phyloP scores from a whole-genome alignment of 352 stramenopile genomes.

The Sclerospora graminicola region DNA sequence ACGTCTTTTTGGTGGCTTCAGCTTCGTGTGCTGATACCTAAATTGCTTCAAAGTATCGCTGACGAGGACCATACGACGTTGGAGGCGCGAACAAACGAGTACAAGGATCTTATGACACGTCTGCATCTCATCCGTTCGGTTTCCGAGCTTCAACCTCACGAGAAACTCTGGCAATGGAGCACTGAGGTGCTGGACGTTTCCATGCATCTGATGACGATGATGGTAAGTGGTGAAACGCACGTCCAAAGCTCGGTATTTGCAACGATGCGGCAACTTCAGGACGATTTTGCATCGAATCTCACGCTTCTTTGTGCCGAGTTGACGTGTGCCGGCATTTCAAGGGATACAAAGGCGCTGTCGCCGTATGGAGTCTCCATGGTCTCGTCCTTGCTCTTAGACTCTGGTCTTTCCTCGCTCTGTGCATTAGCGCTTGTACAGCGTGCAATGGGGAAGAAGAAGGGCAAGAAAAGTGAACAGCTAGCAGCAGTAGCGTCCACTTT shows the following conservation, averaged over 20 bases:
- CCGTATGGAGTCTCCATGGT: slow-evolving; percentile 40
- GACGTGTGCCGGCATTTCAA: slow-evolving; percentile 4
- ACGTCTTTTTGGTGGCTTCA: slow-evolving; percentile 54
- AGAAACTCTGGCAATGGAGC: slow-evolving; percentile 54
- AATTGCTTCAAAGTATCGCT: slow-evolving; percentile 33
- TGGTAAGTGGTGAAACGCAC: no score
- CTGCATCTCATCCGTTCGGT: slow-evolving; percentile 7
- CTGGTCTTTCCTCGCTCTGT: slow-evolving; percentile 42
- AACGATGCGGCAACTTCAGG: slow-evolving; percentile 16
- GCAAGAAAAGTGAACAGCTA: slow-evolving; percentile 48
- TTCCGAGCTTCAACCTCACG: slow-evolving; percentile 14
- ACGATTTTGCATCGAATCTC: slow-evolving; percentile 19
- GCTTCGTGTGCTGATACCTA: slow-evolving; percentile 38
- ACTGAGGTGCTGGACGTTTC: slow-evolving; percentile 12
- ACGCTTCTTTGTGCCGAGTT: slow-evolving; percentile 14
- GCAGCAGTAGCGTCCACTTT: slow-evolving; percentile 19
- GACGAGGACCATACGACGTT: slow-evolving; percentile 20
- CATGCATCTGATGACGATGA: slow-evolving; percentile 6
- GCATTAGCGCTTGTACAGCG: slow-evolving; percentile 36
- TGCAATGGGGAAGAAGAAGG: slow-evolving; percentile 44
- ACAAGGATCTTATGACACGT: slow-evolving; percentile 23
- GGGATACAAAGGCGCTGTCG: slow-evolving; percentile 19
- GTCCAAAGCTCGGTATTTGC: slow-evolving; percentile 11
- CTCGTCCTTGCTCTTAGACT: slow-evolving; percentile 47
- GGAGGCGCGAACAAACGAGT: slow-evolving; percentile 19